phyloP scores from a whole-genome alignment of 306 rosid genomes.

The Prunus persica region DNA sequence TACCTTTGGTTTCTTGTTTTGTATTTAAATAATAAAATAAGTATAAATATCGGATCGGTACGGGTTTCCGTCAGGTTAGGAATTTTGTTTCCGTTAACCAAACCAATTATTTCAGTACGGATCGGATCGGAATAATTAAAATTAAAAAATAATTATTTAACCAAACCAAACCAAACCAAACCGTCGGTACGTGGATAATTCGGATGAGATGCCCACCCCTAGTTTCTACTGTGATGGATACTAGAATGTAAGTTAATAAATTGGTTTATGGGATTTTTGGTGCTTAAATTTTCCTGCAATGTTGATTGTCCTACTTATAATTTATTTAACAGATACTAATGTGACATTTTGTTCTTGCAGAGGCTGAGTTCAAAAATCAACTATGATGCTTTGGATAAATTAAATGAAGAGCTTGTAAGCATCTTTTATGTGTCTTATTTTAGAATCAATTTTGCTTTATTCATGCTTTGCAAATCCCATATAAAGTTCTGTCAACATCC shows the following conservation, averaged over 20 bases:
- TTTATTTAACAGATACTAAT: neutral
- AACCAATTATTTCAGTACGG: too few relatives aligned
- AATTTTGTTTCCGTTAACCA: too few relatives aligned
- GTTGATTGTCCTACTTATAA: neutral
- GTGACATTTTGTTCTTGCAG: conserved; percentile 4
- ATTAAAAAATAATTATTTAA: too few relatives aligned
- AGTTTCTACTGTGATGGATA: neutral
- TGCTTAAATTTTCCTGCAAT: neutral
- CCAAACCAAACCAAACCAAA: too few relatives aligned
- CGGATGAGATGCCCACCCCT: too few relatives aligned
- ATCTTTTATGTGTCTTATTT: neutral
- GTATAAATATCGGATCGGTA: too few relatives aligned
- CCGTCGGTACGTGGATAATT: too few relatives aligned
- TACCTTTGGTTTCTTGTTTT: too few relatives aligned
- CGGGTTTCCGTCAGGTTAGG: too few relatives aligned
- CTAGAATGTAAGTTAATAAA: conserved; percentile 1
- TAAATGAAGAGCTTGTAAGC: neutral
- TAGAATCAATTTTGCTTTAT: neutral
- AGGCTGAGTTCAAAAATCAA: conserved; percentile 11
- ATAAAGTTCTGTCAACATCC: neutral
- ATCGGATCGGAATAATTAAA: too few relatives aligned
- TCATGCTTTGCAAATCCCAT: neutral
- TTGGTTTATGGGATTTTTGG: neutral
- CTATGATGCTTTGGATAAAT: neutral
- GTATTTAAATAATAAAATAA: too few relatives aligned